Conservation (phyloP, 2,329 filamentous ascomycete species). For the Aspergillus sp. region DNA sequence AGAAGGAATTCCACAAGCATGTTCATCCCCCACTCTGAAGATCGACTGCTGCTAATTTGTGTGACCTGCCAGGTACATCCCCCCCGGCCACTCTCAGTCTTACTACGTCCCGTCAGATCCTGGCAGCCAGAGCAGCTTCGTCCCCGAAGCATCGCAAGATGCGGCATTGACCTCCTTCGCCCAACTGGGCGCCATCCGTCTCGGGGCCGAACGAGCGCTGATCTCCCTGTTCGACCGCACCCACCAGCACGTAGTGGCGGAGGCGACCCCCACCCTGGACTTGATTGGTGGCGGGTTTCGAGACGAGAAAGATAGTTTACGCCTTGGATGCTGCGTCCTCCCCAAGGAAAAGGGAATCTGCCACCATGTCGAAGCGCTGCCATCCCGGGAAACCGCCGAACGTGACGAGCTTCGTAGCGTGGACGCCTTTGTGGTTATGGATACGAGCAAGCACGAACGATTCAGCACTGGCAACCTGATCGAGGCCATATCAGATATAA, state of each 20-base stretch:
- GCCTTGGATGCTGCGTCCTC: constrained; percentile 31
- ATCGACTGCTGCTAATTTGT: no score
- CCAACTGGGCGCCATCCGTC: constrained; percentile 49
- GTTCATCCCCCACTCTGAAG: no score
- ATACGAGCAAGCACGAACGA: constrained; percentile 35
- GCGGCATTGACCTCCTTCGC: constrained; percentile 50
- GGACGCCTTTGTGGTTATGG: constrained; percentile 14
- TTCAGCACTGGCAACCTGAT: constrained; percentile 20
- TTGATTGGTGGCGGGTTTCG: constrained; percentile 32
- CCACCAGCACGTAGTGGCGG: constrained; percentile 53
- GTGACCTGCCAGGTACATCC: no score
- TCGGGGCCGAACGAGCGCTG: constrained; percentile 46
- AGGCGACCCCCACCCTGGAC: constrained; percentile 48
- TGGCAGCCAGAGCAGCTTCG: no score
- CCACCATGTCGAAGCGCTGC: no score
- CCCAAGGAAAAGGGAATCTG: constrained; percentile 4
- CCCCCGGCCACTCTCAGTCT: no score
- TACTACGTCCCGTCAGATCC: no score
- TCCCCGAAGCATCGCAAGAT: constrained; percentile 18
- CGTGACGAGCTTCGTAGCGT: no score
- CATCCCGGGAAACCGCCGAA: no score
- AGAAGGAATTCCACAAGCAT: no score
- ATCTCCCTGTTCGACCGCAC: constrained; percentile 54
- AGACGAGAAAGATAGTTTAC: constrained; percentile 30
- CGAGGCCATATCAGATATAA: constrained; percentile 22